Evolutionary conservation across 2,329 filamentous ascomycete genomes (phyloP).

Genomic region (Scedosporium aurantiacum): DNA sequence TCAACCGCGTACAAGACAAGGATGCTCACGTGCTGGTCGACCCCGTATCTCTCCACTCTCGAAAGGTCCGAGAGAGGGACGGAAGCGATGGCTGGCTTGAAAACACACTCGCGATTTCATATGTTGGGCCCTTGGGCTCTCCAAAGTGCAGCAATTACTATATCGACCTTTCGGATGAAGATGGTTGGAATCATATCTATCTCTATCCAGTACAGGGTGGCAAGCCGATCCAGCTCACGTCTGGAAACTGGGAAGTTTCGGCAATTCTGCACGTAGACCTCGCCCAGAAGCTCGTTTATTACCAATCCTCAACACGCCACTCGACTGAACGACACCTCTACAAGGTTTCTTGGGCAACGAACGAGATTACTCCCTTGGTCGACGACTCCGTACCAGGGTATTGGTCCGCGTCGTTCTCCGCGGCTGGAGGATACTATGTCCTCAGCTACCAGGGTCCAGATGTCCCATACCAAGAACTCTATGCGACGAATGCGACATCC

Average conservation of each 20-base stretch:
- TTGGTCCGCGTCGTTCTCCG: conserved; percentile 56
- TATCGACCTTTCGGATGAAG: conserved; percentile 54
- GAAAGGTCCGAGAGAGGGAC: conserved; percentile 43
- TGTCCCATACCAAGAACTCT: conserved; percentile 59
- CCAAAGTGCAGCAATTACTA: conserved; percentile 37
- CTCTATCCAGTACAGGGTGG: conserved; percentile 48
- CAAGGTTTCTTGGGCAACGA: conserved; percentile 47
- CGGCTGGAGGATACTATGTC: conserved; percentile 51
- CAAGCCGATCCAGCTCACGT: conserved; percentile 45
- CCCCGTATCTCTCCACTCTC: conserved; percentile 31
- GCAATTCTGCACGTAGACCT: conserved; percentile 49
- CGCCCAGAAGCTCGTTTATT: conserved; percentile 47
- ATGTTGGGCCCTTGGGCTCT: background rate
- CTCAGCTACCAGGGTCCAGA: conserved; percentile 54
- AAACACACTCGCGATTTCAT: background rate
- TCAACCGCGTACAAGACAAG: conserved; percentile 56
- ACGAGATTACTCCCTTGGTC: conserved; percentile 46
- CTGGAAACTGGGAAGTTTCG: conserved; percentile 55
- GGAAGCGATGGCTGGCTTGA: conserved; percentile 53
- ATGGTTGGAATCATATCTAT: conserved; percentile 57
- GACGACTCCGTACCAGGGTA: conserved; percentile 46
- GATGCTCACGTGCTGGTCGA: conserved; percentile 53
- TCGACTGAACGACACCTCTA: conserved; percentile 59
- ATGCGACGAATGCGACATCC: conserved; percentile 40
- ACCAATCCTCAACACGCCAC: conserved; percentile 52